Evolutionary conservation across 1,284 basidiomycete species (phyloP).

Genomic region (Trichosporon asahii): DNA sequence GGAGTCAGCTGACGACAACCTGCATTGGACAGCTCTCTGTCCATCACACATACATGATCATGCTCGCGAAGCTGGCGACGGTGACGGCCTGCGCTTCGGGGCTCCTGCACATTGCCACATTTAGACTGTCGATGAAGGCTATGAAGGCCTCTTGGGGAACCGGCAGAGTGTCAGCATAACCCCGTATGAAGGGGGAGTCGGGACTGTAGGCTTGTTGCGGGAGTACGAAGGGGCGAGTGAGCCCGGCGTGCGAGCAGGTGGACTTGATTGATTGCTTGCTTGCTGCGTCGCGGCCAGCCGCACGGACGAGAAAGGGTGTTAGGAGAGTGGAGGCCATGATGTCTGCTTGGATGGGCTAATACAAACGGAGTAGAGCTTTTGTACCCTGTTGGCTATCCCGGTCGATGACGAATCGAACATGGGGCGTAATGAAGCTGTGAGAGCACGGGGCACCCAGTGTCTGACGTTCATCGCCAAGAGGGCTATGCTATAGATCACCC

Average conservation of each 20-base stretch:
- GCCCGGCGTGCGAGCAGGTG: neutral
- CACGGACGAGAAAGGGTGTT: neutral
- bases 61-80: neutral
- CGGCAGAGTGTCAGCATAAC: neutral
- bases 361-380: too few relatives aligned
- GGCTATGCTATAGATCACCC: too few relatives aligned
- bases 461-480: too few relatives aligned
- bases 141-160: neutral
- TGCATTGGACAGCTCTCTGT: too few relatives aligned
- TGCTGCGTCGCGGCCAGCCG: neutral
- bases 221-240: neutral
- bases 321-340: too few relatives aligned
- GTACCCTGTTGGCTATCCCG: too few relatives aligned
- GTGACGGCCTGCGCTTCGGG: neutral
- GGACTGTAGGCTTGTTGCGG: neutral
- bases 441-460: too few relatives aligned
- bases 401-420: too few relatives aligned
- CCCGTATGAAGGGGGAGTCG: neutral
- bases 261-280: neutral
- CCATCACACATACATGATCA: neutral
- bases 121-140: neutral
- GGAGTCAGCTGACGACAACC: neutral
- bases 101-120: neutral
- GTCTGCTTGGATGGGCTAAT: too few relatives aligned
- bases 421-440: too few relatives aligned